These are phyloP conservation scores for Mayamaea pseudoterrestris DNA, from an alignment of 108 stramenopile genomes.

Conservation along the genomic window DNA sequence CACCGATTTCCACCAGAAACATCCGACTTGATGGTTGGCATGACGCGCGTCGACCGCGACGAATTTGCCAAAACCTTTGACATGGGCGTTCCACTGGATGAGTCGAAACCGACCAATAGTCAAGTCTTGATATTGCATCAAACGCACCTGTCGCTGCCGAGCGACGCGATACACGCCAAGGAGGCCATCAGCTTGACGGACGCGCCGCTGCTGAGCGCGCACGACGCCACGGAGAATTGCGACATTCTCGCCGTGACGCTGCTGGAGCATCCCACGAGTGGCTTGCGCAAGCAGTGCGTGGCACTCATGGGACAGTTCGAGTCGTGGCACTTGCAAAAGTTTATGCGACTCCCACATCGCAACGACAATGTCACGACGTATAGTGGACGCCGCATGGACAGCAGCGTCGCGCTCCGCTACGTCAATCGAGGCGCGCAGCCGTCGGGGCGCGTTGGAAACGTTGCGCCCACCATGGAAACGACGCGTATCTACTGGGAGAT, in stretches of 20 bases:
- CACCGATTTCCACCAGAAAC: conserved; percentile 1
- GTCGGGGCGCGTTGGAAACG: conserved; percentile 22
- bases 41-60: conserved; percentile 22
- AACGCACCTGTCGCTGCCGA: background rate
- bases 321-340: conserved; percentile 49
- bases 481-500: conserved; percentile 26
- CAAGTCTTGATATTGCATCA: conserved; percentile 7
- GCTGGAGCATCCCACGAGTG: conserved; percentile 21
- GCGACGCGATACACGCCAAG: background rate
- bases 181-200: conserved; percentile 3
- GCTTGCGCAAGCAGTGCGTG: conserved; percentile 22
- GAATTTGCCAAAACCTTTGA: conserved; percentile 41
- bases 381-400: conserved; percentile 11
- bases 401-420: conserved; percentile 21
- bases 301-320: conserved; percentile 45
- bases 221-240: conserved; percentile 50
- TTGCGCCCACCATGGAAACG: conserved; percentile 17
- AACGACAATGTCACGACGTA: no score
- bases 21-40: conserved; percentile 25
- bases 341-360: conserved; percentile 29
- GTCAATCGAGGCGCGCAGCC: conserved; percentile 32
- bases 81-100: conserved; percentile 44
- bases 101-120: conserved; percentile 4
- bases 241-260: conserved; percentile 47
- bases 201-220: conserved; percentile 3